A percentile compares a stretch with the other conserved stretches of the same genome.
phyloP scores from a whole-genome alignment of 306 rosid species.

The Ormosia semicastrata region DNA sequence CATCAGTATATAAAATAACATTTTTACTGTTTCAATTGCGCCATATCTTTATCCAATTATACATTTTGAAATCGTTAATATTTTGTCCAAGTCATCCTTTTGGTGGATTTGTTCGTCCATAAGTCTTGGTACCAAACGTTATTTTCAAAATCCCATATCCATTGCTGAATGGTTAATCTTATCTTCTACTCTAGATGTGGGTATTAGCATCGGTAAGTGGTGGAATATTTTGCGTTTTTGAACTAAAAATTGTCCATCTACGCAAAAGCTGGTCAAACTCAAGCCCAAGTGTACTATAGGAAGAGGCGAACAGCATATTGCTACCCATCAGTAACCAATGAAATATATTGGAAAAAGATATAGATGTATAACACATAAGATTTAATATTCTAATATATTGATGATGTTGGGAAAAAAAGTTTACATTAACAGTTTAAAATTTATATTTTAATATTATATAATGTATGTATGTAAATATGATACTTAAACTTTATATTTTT shows the following conservation, averaged over 20 bases:
- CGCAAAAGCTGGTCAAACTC: neutral
- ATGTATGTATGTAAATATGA: no score
- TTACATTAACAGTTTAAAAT: no score
- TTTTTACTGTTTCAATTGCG: constrained; percentile 2
- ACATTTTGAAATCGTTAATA: neutral
- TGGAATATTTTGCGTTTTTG: constrained; percentile 14
- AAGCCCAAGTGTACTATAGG: no score
- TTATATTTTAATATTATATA: no score
- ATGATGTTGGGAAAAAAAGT: no score
- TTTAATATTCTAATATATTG: no score
- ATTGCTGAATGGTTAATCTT: constrained; percentile 12
- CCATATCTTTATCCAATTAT: neutral
- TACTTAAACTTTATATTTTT: no score
- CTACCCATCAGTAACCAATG: neutral
- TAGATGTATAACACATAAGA: no score
- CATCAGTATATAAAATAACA: neutral
- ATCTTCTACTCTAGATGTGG: constrained; percentile 22
- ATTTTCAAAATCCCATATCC: neutral
- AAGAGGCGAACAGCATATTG: no score
- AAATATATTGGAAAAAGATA: neutral
- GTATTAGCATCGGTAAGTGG: neutral
- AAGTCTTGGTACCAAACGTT: neutral
- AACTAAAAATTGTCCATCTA: neutral
- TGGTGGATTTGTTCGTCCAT: neutral
- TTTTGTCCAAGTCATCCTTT: neutral